These are phyloP conservation scores for Mucor plumbeus DNA, from an alignment of 371 early-diverging fungal species.

Conservation along the genomic window DNA sequence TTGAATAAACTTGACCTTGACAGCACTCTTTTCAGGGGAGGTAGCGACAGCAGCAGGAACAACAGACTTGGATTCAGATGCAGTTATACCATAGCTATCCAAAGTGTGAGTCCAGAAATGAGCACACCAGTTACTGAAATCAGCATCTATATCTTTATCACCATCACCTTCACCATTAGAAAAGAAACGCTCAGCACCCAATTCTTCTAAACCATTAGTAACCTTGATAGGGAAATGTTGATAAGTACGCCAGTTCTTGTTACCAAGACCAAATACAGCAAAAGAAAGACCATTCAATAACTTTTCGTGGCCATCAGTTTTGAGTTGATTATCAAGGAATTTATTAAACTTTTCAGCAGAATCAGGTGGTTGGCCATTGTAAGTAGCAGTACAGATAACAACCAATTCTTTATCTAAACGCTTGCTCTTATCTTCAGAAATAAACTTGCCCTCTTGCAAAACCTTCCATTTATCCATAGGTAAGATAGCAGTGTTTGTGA, in stretches of 20 bases:
- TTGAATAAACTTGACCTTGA: conserved; percentile 33
- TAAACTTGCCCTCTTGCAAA: conserved; percentile 36
- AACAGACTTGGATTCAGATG: conserved; percentile 37
- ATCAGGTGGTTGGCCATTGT: conserved; percentile 63
- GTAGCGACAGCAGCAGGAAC: conserved; percentile 38
- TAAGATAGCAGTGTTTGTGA: conserved; percentile 30
- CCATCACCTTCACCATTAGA: conserved; percentile 55
- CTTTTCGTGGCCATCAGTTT: conserved; percentile 24
- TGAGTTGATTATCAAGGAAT: conserved; percentile 34
- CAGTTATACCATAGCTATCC: conserved; percentile 37
- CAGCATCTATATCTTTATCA: conserved; percentile 57
- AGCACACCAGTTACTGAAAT: conserved; percentile 53
- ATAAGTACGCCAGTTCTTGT: conserved; percentile 65
- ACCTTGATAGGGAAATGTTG: conserved; percentile 59
- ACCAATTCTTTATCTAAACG: conserved; percentile 44
- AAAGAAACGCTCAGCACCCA: conserved; percentile 58
- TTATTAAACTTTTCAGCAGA: conserved; percentile 55
- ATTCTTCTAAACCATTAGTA: conserved; percentile 37
- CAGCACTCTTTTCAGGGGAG: conserved; percentile 12
- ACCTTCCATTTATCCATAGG: conserved; percentile 59
- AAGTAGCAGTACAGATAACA: conserved; percentile 53
- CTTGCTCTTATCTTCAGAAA: conserved; percentile 18
- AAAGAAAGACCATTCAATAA: conserved; percentile 36
- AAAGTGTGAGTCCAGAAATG: conserved; percentile 50
- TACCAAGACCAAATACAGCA: conserved; percentile 60